phyloP scores from a whole-genome alignment of 805 yeast species.

The Maudiozyma barnettii region DNA sequence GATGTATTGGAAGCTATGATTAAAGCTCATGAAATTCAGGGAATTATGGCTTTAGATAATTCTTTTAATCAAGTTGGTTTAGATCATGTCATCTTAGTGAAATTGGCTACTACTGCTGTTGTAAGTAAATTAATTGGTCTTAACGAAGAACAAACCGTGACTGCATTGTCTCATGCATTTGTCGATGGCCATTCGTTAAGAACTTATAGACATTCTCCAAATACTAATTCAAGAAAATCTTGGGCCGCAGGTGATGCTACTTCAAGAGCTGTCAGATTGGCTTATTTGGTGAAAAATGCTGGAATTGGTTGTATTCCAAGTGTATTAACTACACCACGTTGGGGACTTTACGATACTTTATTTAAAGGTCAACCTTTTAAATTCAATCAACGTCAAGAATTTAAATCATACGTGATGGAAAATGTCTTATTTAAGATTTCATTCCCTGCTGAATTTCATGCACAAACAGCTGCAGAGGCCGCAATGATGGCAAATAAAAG shows the following conservation, averaged over 20 bases:
- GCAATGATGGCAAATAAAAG: conserved; percentile 37
- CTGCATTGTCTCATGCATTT: conserved; percentile 50
- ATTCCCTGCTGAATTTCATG: conserved; percentile 58
- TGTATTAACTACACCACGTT: conserved; percentile 44
- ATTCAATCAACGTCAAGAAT: conserved; percentile 39
- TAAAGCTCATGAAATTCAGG: conserved; percentile 57
- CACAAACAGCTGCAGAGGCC: conserved; percentile 56
- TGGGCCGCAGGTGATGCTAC: conserved; percentile 65
- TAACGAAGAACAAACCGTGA: conserved; percentile 41
- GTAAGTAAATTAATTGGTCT: conserved; percentile 47
- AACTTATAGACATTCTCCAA: conserved; percentile 57
- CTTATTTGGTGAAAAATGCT: conserved; percentile 42
- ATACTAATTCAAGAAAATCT: conserved; percentile 52
- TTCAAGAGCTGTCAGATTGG: conserved; percentile 49
- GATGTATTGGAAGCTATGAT: conserved; percentile 50
- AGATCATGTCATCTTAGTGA: conserved; percentile 51
- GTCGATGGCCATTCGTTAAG: conserved; percentile 51
- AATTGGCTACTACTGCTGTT: conserved; percentile 53
- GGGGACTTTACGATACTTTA: conserved; percentile 59
- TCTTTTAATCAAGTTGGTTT: conserved; percentile 51
- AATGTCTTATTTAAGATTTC: conserved; percentile 52
- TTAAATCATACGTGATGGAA: conserved; percentile 54
- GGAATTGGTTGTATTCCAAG: conserved; percentile 46
- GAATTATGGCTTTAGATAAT: conserved; percentile 48
- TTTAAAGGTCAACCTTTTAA: conserved; percentile 43